Evolutionary conservation across 208 protist genomes (phyloP).

Genomic region (Novymonas esmeraldas): DNA sequence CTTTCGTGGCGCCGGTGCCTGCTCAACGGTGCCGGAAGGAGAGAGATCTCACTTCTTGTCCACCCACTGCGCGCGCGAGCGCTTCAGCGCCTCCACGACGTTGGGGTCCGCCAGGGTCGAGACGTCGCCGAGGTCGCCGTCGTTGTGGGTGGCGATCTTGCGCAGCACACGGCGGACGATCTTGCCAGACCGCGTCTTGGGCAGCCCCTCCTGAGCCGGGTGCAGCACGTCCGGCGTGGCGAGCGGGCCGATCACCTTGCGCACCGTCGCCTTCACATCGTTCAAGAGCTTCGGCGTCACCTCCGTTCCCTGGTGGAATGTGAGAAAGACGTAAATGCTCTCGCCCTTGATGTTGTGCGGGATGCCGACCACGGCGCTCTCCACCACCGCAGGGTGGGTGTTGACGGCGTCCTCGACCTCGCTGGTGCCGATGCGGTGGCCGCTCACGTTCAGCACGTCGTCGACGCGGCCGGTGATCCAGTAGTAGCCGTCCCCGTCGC

Average conservation of each 20-base stretch:
- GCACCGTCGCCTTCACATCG: slow-evolving; percentile 79
- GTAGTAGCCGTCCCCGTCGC: slow-evolving; percentile 97
- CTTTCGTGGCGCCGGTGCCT: too few species aligned
- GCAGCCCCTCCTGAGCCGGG: slow-evolving; percentile 82
- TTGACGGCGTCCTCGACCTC: slow-evolving; percentile 97
- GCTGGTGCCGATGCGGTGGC: slow-evolving; percentile 96
- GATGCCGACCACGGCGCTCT: slow-evolving; percentile 95
- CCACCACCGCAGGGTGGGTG: slow-evolving; percentile 79
- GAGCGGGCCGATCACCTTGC: slow-evolving; percentile 94
- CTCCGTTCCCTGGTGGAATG: slow-evolving; percentile 76
- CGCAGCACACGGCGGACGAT: slow-evolving; percentile 98
- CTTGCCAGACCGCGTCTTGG: slow-evolving; percentile 98
- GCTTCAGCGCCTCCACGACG: slow-evolving; percentile 92
- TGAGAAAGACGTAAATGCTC: slow-evolving; percentile 95
- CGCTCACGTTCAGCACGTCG: slow-evolving; percentile 97
- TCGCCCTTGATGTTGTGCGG: slow-evolving; percentile 96
- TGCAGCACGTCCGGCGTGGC: slow-evolving; percentile 94
- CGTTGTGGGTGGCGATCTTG: slow-evolving; percentile 92
- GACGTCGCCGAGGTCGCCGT: slow-evolving; percentile 91
- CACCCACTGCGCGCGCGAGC: slow-evolving; percentile 74
- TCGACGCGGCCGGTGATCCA: slow-evolving; percentile 98
- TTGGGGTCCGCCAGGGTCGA: slow-evolving; percentile 91
- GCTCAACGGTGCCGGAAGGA: too few species aligned
- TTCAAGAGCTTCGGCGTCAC: slow-evolving; percentile 60
- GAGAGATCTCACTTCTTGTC: slow-evolving; percentile 95